These are phyloP conservation scores for Rubus idaeus DNA, from an alignment of 306 rosid species.

Conservation along the genomic window DNA sequence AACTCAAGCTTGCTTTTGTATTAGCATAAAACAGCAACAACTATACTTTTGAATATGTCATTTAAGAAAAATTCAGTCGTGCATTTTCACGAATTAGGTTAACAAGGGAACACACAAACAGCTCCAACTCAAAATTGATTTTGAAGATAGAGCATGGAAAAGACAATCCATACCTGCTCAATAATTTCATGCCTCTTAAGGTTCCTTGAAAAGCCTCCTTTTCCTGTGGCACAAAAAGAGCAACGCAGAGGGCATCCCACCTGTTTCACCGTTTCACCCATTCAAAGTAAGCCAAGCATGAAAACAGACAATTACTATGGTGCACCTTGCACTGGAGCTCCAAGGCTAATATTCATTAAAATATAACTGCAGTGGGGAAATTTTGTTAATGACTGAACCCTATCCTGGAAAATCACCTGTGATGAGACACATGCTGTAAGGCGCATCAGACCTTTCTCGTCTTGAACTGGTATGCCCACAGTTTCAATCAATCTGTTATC, in stretches of 20 bases:
- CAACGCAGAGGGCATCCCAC: constrained; percentile 95
- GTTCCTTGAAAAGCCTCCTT: constrained; percentile 94
- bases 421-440: constrained; percentile 98
- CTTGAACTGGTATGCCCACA: constrained; percentile 89
- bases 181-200: constrained; percentile 82
- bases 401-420: constrained; percentile 54
- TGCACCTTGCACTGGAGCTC: neutral
- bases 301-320: neutral
- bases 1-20: constrained; percentile 20
- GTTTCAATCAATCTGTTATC: constrained; percentile 93
- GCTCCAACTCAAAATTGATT: neutral
- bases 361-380: constrained; percentile 10
- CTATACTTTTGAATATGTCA: neutral
- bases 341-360: constrained; percentile 13
- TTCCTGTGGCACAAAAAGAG: constrained; percentile 97
- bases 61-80: neutral
- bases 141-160: constrained; percentile 12
- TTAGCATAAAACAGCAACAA: neutral
- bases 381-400: constrained; percentile 14
- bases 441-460: constrained; percentile 54
- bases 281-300: constrained; percentile 2
- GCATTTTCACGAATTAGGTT: neutral
- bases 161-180: constrained; percentile 67
- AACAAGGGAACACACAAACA: constrained; percentile 2
- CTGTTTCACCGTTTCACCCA: constrained; percentile 34